Conservation (phyloP, 2,329 filamentous ascomycete species). For the Xylariaceae sp. region DNA sequence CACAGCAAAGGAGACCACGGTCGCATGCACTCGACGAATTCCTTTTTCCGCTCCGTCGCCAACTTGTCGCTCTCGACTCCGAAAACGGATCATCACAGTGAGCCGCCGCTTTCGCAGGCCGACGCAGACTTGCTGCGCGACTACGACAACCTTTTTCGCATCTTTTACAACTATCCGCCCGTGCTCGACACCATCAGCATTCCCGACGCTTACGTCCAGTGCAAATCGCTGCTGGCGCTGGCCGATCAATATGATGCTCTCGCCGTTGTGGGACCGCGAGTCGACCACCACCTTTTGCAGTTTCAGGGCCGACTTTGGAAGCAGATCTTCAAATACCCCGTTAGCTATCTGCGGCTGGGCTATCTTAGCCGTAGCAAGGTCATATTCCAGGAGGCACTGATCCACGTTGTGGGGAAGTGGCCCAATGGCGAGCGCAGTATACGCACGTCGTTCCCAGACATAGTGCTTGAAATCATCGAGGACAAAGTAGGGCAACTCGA, state of each 20-base stretch:
- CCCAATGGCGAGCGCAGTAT: constrained; percentile 74
- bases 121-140: constrained; percentile 78
- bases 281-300: constrained; percentile 89
- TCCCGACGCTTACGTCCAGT: constrained; percentile 87
- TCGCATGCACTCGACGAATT: constrained; percentile 48
- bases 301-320: constrained; percentile 91
- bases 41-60: constrained; percentile 84
- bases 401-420: constrained; percentile 95
- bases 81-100: constrained; percentile 43
- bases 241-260: constrained; percentile 96
- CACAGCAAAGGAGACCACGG: constrained; percentile 54
- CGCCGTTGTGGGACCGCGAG: constrained; percentile 77
- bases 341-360: constrained; percentile 84
- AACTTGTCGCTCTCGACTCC: constrained; percentile 59
- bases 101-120: constrained; percentile 50
- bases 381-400: constrained; percentile 81
- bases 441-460: constrained; percentile 65
- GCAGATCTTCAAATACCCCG: constrained; percentile 93
- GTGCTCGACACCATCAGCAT: constrained; percentile 81
- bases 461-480: constrained; percentile 83
- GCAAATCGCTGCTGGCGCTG: constrained; percentile 80
- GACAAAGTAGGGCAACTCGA: constrained; percentile 92
- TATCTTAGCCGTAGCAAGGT: constrained; percentile 80
- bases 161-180: constrained; percentile 92
- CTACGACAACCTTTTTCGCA: constrained; percentile 92